A percentile compares a stretch with the other conserved stretches of the same genome.
These are phyloP conservation scores for Metschnikowia noctiluminum DNA, from an alignment of 805 yeast genomes.

Conservation along the genomic window DNA sequence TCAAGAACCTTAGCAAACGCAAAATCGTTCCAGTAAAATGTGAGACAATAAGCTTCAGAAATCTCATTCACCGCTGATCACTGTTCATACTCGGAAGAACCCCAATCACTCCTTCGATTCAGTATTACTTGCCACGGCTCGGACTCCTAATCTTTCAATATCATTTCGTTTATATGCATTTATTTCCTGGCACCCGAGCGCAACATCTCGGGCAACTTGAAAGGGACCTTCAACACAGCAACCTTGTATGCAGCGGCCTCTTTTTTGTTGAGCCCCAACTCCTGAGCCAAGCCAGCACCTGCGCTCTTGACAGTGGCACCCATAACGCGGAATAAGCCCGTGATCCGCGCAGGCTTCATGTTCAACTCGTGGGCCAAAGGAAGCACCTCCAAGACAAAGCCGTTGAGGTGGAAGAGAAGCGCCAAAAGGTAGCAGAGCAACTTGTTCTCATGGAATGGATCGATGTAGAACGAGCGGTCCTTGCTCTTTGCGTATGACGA, in stretches of 20 bases:
- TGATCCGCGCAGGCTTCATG: constrained; percentile 70
- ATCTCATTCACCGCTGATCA: too few relatives aligned
- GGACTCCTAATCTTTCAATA: too few relatives aligned
- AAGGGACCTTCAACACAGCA: constrained; percentile 84
- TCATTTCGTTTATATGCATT: background rate
- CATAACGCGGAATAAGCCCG: constrained; percentile 66
- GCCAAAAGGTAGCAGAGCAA: constrained; percentile 76
- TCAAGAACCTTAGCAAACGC: too few relatives aligned
- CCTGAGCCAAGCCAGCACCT: constrained; percentile 71
- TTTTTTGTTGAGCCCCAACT: constrained; percentile 61
- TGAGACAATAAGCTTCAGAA: too few relatives aligned
- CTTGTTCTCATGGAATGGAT: constrained; percentile 86
- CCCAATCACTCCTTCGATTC: too few relatives aligned
- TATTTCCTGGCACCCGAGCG: constrained; percentile 44
- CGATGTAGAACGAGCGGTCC: constrained; percentile 73
- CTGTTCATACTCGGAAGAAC: too few relatives aligned
- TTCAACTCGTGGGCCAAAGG: constrained; percentile 85
- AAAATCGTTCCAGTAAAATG: too few relatives aligned
- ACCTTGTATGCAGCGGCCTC: constrained; percentile 65
- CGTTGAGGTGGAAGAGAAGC: constrained; percentile 69
- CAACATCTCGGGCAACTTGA: constrained; percentile 79
- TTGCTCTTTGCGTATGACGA: constrained; percentile 65
- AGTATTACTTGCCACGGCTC: too few relatives aligned
- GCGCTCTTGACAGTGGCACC: constrained; percentile 79
- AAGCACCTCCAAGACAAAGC: constrained; percentile 67